Base-by-base conservation (phyloP, 495 filamentous ascomycete genomes). In the Stereocaulon alpinum region DNA sequence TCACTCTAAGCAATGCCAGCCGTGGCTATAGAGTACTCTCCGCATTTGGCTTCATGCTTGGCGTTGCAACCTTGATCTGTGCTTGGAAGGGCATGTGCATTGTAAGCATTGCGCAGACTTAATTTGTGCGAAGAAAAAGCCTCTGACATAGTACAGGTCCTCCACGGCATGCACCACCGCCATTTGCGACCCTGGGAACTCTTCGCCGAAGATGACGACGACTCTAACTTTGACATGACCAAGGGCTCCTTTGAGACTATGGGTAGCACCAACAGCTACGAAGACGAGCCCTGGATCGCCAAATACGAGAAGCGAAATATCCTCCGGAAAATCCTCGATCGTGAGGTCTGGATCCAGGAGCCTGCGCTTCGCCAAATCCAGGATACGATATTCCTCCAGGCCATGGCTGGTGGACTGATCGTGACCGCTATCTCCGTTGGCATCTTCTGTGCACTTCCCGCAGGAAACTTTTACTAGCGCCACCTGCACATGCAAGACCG, bases 121-220 rank as follows among this genome's bases (percentile, higher is more conserved):
- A 58, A 11, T 42, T 44, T 14, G 15, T 20, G 24, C 43, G 30
- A 18, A 59, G 22, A 50, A 4, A n/a, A 6, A 6, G n/a, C 29
- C 24, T 56, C 29, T 61, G 32, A 62, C 27, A 27, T 34, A 4
- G 15, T 17, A 18, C 41, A 72, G 71, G 70, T 81, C 27, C 73
- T 91, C 30, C 87, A 91, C 67, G 85, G 87, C 32, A 67, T 86
- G 69, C 87, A 89, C 65, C 84, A 85, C 63, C 82, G 83, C 11
- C 85, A 89, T 67, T 74, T 90, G 18, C 80, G 85, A 17, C 87
- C 87, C 4, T 90, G 87, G 87, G 87, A 90, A 72, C 72, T 90
- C 9, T 88, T 88, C 69, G 65, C 70, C 11, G 67, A 72, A 20
- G 52, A 60, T 44, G 72, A 67, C 49, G 64, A 64, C 43, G 42